phyloP scores from a whole-genome alignment of 805 yeast species.

The Osmozyma mogii region DNA sequence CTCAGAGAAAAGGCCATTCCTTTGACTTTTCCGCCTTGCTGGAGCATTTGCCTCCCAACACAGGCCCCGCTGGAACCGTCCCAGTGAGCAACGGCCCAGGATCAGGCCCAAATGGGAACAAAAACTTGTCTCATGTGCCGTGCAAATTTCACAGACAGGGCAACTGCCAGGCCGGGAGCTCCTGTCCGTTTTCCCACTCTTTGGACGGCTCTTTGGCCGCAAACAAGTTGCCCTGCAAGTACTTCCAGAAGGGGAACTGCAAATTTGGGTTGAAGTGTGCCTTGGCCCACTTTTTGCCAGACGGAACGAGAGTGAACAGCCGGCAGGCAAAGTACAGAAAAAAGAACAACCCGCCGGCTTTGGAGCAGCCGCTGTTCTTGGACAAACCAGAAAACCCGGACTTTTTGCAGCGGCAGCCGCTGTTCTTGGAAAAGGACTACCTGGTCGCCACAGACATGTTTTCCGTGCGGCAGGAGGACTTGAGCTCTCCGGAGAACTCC shows the following conservation, averaged over 20 bases:
- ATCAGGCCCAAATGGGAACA: conserved; percentile 7
- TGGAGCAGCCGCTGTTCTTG: too few species aligned
- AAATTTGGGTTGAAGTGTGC: conserved; percentile 94
- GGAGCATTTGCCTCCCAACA: conserved; percentile 26
- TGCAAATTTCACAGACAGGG: conserved; percentile 92
- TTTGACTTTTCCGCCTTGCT: conserved; percentile 11
- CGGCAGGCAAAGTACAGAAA: too few species aligned
- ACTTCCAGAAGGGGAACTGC: conserved; percentile 94
- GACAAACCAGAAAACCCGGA: too few species aligned
- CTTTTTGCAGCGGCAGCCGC: too few species aligned
- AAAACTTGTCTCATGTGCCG: conserved; percentile 86
- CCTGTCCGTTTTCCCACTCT: conserved; percentile 89
- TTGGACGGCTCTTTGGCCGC: conserved; percentile 44
- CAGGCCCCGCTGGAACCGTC: conserved; percentile 28
- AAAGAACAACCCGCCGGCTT: too few species aligned
- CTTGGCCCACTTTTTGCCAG: conserved; percentile 82
- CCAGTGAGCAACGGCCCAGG: conserved; percentile 9
- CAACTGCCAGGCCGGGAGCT: conserved; percentile 85
- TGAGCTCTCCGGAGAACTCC: too few species aligned
- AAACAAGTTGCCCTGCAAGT: conserved; percentile 74
- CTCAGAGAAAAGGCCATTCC: too few species aligned
- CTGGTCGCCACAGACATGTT: neutral
- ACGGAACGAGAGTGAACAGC: conserved; percentile 78
- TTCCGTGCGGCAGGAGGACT: too few species aligned
- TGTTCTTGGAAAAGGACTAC: neutral